phyloP scores from a whole-genome alignment of 192 early-diverging fungal species.

The Backusella tuberculispora region DNA sequence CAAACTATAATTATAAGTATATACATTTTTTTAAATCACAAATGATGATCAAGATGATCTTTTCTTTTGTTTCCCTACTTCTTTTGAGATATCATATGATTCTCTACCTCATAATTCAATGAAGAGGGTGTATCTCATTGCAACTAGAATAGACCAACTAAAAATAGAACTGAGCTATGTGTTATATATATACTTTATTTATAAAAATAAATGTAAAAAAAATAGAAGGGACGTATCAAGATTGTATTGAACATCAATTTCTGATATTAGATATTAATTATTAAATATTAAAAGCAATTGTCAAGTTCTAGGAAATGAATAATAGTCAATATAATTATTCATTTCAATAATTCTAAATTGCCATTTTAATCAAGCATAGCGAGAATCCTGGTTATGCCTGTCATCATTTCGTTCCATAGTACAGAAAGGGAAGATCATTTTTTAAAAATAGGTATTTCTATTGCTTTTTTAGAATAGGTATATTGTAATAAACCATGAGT shows the following conservation, averaged over 20 bases:
- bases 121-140: not conserved
- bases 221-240: not conserved
- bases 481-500: no score
- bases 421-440: not conserved
- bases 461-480: not conserved
- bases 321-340: no score
- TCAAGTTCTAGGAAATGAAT: no score
- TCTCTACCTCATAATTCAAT: not conserved
- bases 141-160: not conserved
- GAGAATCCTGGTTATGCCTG: not conserved
- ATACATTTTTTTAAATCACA: not conserved
- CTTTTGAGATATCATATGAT: not conserved
- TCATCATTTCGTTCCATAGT: conserved; percentile 6
- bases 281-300: no score
- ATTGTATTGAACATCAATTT: no score
- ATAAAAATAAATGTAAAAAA: not conserved
- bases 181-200: not conserved
- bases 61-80: not conserved
- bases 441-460: not conserved
- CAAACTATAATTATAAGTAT: no score
- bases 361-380: no score
- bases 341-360: no score
- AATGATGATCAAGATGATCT: not conserved
- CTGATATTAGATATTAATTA: no score
- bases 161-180: not conserved